Evolutionary conservation across 2,329 filamentous ascomycete species (phyloP), one percentile per base, ranked within the genome.

Genomic region (Rhexocercosporidium sp.): DNA sequence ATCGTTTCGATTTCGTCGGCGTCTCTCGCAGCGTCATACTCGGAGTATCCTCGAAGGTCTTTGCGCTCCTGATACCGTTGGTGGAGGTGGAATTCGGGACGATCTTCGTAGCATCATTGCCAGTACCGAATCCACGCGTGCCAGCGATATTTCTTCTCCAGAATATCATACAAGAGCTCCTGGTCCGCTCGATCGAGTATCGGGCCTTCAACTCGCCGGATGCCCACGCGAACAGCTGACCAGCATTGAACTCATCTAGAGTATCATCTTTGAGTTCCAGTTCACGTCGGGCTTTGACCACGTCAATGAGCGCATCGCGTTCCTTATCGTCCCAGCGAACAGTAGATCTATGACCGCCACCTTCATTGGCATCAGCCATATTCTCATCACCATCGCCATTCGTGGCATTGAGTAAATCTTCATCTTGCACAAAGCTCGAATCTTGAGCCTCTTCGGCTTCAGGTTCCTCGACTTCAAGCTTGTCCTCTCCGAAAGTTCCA

Each of bases 71-170:
- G 3, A n/a, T 14, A 16, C 31, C 54, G 34, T 16, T 57, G 5
- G 31, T 18, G 41, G 53, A 34, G 5, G 31, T 18, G 41, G 53
- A 34, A 22, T 20, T 20, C 11, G 54, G 12, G 3, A 57, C 20
- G 14, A 57, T 22, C 34, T 57, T 57, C 11, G 54, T 57, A 41
- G 54, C 34, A 5, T 57, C 54, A 25, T 57, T 57, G 5, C 54
- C 54, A 18, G 20, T 25, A 34, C 54, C 54, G 27, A 57, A 57
- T 41, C 54, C 54, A 14, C 31, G 41, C 31, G 54, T 57, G 54
- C 54, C 54, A 57, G 54, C 54, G 20, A 57, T 37, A 27, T 57
- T 57, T 27, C 54, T 37, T 27, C 54, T 37, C 54, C 54, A 57
- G 12, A 57, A 57, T 18, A 57, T 57, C 54, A 37, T 57, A n/a